Conservation (phyloP, 2,329 filamentous ascomycete genomes). For the Paraphaeosphaeria minitans region DNA sequence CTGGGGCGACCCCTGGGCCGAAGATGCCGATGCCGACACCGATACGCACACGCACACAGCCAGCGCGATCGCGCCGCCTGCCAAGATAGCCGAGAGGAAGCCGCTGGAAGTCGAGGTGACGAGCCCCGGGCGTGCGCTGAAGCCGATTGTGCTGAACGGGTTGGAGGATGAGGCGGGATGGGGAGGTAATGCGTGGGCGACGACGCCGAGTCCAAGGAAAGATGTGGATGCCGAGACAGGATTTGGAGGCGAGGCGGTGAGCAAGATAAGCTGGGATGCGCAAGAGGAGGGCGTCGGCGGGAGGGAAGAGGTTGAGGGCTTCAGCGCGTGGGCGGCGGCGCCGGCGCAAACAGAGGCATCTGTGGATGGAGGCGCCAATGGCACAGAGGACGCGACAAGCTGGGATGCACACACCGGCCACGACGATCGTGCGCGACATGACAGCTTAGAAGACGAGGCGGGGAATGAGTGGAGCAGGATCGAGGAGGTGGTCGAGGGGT, state of each 20-base stretch:
- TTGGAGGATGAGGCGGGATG: slow-evolving; percentile 46
- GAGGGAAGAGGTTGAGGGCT: slow-evolving; percentile 30
- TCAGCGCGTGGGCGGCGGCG: slow-evolving; percentile 35
- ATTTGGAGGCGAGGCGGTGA: not conserved
- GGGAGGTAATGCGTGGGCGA: slow-evolving; percentile 39
- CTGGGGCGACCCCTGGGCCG: slow-evolving; percentile 51
- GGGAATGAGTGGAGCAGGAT: slow-evolving; percentile 20
- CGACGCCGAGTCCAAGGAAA: slow-evolving; percentile 16
- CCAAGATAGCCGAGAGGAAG: slow-evolving; percentile 24
- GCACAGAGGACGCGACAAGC: not conserved
- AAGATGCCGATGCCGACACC: slow-evolving; percentile 31
- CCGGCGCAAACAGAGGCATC: slow-evolving; percentile 11
- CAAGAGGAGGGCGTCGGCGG: not conserved
- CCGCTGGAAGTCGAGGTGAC: slow-evolving; percentile 20
- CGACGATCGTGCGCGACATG: slow-evolving; percentile 11
- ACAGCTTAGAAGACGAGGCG: not conserved
- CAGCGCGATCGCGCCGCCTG: slow-evolving; percentile 16
- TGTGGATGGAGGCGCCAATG: slow-evolving; percentile 5
- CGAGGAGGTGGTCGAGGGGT: slow-evolving; percentile 9
- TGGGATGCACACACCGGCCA: slow-evolving; percentile 2
- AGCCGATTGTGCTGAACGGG: slow-evolving; percentile 26
- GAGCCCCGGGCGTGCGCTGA: slow-evolving; percentile 19
- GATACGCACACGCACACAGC: slow-evolving; percentile 23
- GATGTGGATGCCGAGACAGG: slow-evolving; percentile 5
- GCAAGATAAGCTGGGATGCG: not conserved